Conservation (phyloP, 164 flowering plant species). For the Liquidambar formosana region DNA sequence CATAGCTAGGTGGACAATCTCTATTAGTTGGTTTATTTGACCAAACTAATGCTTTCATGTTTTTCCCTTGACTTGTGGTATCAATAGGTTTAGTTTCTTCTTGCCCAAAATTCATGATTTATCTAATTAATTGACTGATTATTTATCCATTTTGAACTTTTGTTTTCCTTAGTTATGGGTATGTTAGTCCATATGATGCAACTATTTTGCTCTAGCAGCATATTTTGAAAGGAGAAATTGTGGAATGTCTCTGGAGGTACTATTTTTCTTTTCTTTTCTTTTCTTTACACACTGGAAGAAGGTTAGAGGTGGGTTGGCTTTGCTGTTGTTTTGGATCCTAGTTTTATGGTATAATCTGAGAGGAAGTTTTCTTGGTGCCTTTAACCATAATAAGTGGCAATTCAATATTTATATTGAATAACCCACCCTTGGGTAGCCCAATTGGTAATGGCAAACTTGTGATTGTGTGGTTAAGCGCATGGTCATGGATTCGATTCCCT, state of each 20-base stretch:
- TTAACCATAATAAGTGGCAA: too few species aligned
- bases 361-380: too few species aligned
- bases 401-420: too few species aligned
- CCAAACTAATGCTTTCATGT: not conserved
- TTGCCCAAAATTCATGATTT: not conserved
- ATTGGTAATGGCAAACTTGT: too few species aligned
- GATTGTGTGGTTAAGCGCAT: too few species aligned
- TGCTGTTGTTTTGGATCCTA: too few species aligned
- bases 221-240: constrained; percentile 71
- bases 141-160: not conserved
- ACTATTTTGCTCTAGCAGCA: constrained; percentile 77
- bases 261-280: not conserved
- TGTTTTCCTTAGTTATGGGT: constrained; percentile 72
- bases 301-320: too few species aligned
- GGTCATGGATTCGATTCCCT: too few species aligned
- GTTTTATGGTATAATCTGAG: too few species aligned
- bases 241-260: constrained; percentile 83
- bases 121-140: not conserved
- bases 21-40: not conserved
- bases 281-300: not conserved
- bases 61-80: not conserved
- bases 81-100: not conserved
- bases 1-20: constrained; percentile 34
- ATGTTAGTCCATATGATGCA: constrained; percentile 87
- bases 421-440: too few species aligned